Conservation (phyloP, 2,329 filamentous ascomycete genomes). For the Fusarium sp. region DNA sequence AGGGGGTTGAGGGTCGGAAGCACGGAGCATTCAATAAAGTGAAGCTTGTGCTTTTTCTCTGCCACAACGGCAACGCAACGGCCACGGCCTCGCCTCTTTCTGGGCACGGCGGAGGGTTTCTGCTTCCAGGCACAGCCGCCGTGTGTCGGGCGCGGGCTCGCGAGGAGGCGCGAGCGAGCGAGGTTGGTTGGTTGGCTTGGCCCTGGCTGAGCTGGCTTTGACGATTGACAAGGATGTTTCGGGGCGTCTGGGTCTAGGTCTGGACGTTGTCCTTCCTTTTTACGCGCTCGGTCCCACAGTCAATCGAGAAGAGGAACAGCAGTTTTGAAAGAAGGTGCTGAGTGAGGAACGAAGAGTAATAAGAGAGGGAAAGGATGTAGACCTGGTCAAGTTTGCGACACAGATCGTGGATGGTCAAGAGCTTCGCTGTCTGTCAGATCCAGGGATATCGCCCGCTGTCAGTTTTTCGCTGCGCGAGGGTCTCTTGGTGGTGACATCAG, state of each 20-base stretch:
- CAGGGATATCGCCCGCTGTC: slow-evolving; percentile 15
- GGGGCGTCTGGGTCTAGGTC: slow-evolving; percentile 15
- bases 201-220: slow-evolving; percentile 36
- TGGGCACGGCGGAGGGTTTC: slow-evolving; percentile 27
- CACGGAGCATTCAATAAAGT: slow-evolving; percentile 12
- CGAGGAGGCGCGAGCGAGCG: slow-evolving; percentile 38
- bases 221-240: slow-evolving; percentile 32
- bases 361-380: not conserved
- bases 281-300: slow-evolving; percentile 31
- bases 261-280: slow-evolving; percentile 3
- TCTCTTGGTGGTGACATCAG: slow-evolving; percentile 36
- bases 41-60: slow-evolving; percentile 9
- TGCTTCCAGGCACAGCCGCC: slow-evolving; percentile 41
- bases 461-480: slow-evolving; percentile 7
- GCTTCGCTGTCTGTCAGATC: slow-evolving; percentile 27
- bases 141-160: slow-evolving; percentile 28
- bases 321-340: not conserved
- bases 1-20: slow-evolving; percentile 4
- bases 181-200: slow-evolving; percentile 27
- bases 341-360: not conserved
- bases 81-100: slow-evolving; percentile 1
- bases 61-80: not conserved
- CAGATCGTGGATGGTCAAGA: slow-evolving; percentile 10
- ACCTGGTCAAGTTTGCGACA: not conserved
- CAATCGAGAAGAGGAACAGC: not conserved